Base-by-base conservation (phyloP, 192 early-diverging fungal genomes). In the Mortierella claussenii region DNA sequence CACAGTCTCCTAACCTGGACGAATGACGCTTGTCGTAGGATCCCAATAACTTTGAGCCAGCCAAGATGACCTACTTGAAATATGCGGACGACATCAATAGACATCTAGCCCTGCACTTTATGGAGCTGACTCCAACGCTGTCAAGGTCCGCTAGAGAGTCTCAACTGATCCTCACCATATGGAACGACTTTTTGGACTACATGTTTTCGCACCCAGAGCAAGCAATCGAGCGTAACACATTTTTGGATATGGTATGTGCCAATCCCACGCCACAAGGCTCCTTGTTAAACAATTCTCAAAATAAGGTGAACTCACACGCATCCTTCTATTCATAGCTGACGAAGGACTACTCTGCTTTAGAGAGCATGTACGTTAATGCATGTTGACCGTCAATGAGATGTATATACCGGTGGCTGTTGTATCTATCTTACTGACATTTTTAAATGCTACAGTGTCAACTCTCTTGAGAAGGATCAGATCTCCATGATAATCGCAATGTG, bases 401-500 rank as follows among this genome's bases (percentile, higher is more conserved):
- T n/a, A n/a, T n/a, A n/a, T n/a, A n/a, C n/a, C n/a, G n/a, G n/a
- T n/a, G n/a, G n/a, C n/a, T n/a, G n/a, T n/a, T n/a, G 37, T 47
- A 47, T 47, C 45, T 47, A 11, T 30, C 21, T 2, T 24, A 28
- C 47, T 44, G 20, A 18, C 40, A 34, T 55, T 10, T 37, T 32
- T 26, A 53, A 47, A 26, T 36, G 20, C 23, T 47, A 34, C 63
- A 79, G 81, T 18, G 52, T 69, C 12, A 47, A 58, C 37, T 44
- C 56, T 20, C 69, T 76, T 2, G 65, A 34, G 2, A 55, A 47
- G 13, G 59, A 76, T 17, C 65, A 79, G n/a, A 33, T 54, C 0
- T 28, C 58, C 6, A 78, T 68, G 47, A 68, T 83, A 4, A 63
- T 86, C 13, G 43, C 56, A 31, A 59, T 88, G 5, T 84, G 88